Base-by-base conservation (phyloP, 768 basidiomycete genomes). In the Leccinum variicolor region DNA sequence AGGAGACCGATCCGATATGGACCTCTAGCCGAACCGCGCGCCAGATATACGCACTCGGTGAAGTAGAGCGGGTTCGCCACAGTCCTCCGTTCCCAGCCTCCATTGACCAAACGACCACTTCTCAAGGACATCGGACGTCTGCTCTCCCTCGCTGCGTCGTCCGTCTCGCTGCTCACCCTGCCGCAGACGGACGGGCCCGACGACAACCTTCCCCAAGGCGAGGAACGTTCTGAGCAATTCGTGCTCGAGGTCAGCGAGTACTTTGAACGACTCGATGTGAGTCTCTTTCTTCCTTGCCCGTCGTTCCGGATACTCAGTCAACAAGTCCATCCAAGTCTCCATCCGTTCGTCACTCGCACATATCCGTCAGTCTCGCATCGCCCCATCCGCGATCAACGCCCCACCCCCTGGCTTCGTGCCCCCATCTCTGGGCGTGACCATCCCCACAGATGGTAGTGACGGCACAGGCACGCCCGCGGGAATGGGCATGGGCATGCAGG, bases 321-420 rank as follows among this genome's bases (percentile, higher is more conserved):
- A 25, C 46, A 91, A 28, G 90, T 75, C 81, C n/a, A 89, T 92
- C 57, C 90, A 93, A 70, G 79, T 78, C 31, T 81, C 84, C 31
- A 81, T 93, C 57, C 86, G 90, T 39, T 89, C 89, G 14, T 87
- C 87, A 4, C 76, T 92, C 59, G 90, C 90, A 17, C 89, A 92
- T 63, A 87, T 93, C 58, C 81, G 89, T 11, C 84, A 88, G 65
- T 87, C 89, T 10, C 85, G 90, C 62, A 90, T 92, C 66, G 87
- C 90, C 43, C 90, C 90, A 9, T 89, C 89, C n/a, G 86, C 89
- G n/a, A 90, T 93, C 65, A 87, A 86, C 50, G 90, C 90, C 1
- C 89, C 89, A 33, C 81, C 84, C 6, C 81, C 79, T 0, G 84
- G 82, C 26, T 89, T 90, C 67, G 75, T 91, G 10, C 90, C 90